phyloP scores from a whole-genome alignment of 441 rosid genomes.

The Adansonia madagascariensis region DNA sequence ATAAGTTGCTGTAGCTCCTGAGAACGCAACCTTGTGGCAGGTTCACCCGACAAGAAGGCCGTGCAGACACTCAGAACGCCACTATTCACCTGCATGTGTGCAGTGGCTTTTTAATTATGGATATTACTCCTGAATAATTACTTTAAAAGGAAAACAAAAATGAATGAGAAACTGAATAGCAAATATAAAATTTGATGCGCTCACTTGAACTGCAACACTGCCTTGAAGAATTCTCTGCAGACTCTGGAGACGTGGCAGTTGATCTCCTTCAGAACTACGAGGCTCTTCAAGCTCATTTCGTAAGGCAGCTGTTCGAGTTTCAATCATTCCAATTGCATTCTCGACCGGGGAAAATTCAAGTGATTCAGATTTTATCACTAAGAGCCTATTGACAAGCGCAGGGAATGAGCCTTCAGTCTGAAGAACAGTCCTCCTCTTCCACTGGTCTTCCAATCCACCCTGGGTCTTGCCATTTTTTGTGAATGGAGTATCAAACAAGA shows the following conservation, averaged over 20 bases:
- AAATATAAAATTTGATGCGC: constrained; percentile 27
- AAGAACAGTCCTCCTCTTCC: constrained; percentile 97
- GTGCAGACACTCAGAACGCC: constrained; percentile 96
- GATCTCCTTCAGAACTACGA: constrained; percentile 98
- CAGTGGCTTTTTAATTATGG: neutral
- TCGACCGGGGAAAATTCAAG: constrained; percentile 99
- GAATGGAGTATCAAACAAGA: constrained; percentile 97
- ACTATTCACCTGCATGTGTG: constrained; percentile 78
- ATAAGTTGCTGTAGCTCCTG: constrained; percentile 98
- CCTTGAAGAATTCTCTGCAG: constrained; percentile 99
- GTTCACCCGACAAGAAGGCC: constrained; percentile 97
- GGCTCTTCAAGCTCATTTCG: constrained; percentile 98
- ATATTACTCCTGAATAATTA: constrained; percentile 11
- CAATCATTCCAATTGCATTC: constrained; percentile 99
- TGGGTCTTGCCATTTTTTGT: constrained; percentile 99
- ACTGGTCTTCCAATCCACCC: constrained; percentile 98
- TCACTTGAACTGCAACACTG: constrained; percentile 98
- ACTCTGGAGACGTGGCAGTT: constrained; percentile 94
- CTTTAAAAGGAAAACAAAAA: neutral
- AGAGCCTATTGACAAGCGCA: constrained; percentile 89
- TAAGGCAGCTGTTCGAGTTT: constrained; percentile 92
- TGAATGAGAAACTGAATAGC: neutral
- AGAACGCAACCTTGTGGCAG: constrained; percentile 91
- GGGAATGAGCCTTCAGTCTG: constrained; percentile 97
- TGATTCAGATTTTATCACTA: constrained; percentile 91